A percentile compares a stretch with the other conserved stretches of the same genome.
These are phyloP conservation scores for Chamaecrista fasciculata DNA, from an alignment of 306 rosid genomes.

Conservation along the genomic window DNA sequence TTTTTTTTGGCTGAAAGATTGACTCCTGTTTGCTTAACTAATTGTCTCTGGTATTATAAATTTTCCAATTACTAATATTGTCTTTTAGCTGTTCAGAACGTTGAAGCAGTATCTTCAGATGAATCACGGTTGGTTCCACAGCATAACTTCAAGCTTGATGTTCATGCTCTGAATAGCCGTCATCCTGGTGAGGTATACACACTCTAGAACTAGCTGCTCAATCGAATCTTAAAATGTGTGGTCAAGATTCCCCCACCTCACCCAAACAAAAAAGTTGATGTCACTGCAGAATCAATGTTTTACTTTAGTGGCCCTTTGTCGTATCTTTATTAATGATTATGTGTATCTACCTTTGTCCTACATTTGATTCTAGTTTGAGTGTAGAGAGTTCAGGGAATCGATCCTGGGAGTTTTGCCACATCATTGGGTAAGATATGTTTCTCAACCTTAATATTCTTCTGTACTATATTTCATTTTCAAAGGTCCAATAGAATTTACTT, in stretches of 20 bases:
- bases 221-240: slow-evolving; percentile 13
- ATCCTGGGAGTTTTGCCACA: slow-evolving; percentile 98
- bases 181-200: slow-evolving; percentile 87
- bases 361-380: slow-evolving; percentile 75
- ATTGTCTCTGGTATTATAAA: slow-evolving; percentile 1
- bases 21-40: slow-evolving; percentile 24
- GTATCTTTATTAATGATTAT: slow-evolving; percentile 11
- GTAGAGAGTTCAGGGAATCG: slow-evolving; percentile 97
- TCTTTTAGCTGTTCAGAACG: slow-evolving; percentile 55
- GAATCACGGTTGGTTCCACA: slow-evolving; percentile 85
- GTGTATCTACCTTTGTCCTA: slow-evolving; percentile 26
- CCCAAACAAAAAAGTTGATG: slow-evolving; percentile 14
- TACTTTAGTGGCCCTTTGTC: background rate
- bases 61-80: slow-evolving; percentile 27
- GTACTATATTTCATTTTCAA: background rate
- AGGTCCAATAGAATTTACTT: slow-evolving; percentile 19
- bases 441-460: slow-evolving; percentile 6
- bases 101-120: slow-evolving; percentile 84
- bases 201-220: slow-evolving; percentile 25
- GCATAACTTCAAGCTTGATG: slow-evolving; percentile 98
- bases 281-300: background rate
- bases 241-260: background rate
- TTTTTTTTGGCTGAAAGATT: no score
- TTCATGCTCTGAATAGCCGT: slow-evolving; percentile 75
- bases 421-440: slow-evolving; percentile 70